Evolutionary conservation across 768 basidiomycete genomes (phyloP).

Genomic region (Ramaria sp.): DNA sequence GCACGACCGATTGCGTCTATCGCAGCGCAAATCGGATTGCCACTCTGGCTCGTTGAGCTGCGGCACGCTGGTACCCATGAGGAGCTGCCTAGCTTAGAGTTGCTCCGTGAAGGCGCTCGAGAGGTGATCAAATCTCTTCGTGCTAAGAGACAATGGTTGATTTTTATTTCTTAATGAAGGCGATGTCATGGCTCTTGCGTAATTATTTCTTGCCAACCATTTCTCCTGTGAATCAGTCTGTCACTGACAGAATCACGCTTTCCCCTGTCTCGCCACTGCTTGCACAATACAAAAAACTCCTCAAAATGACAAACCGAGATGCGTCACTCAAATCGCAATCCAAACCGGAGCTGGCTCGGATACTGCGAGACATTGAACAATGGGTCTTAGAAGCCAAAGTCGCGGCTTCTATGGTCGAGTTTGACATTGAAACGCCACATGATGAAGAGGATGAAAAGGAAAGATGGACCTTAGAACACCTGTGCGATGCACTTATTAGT

Average conservation of each 20-base stretch:
- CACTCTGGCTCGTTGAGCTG: slow-evolving; percentile 82
- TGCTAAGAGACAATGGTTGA: background rate
- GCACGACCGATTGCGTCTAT: slow-evolving; percentile 87
- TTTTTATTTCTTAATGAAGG: slow-evolving; percentile 30
- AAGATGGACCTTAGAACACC: slow-evolving; percentile 52
- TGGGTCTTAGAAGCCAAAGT: slow-evolving; percentile 72
- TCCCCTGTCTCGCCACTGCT: slow-evolving; percentile 59
- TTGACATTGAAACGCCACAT: slow-evolving; percentile 12
- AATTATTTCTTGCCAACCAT: slow-evolving; percentile 74
- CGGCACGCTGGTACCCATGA: slow-evolving; percentile 96
- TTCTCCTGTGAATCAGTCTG: slow-evolving; percentile 11
- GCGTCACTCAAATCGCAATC: slow-evolving; percentile 43
- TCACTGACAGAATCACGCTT: slow-evolving; percentile 26
- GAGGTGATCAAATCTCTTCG: slow-evolving; percentile 36
- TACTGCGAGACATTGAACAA: slow-evolving; percentile 56
- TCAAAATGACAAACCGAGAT: slow-evolving; percentile 56
- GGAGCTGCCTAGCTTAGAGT: slow-evolving; percentile 74
- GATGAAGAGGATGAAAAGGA: slow-evolving; percentile 44
- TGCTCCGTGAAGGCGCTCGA: slow-evolving; percentile 65
- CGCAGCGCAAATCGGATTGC: slow-evolving; percentile 76
- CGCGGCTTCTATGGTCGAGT: slow-evolving; percentile 28
- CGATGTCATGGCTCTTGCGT: slow-evolving; percentile 71
- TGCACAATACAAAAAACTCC: slow-evolving; percentile 58
- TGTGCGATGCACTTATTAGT: slow-evolving; percentile 59
- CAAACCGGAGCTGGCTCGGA: slow-evolving; percentile 36